A percentile compares a stretch with the other conserved stretches of the same genome.
phyloP scores from a whole-genome alignment of 2,329 filamentous ascomycete genomes.

The Coniella vitis region DNA sequence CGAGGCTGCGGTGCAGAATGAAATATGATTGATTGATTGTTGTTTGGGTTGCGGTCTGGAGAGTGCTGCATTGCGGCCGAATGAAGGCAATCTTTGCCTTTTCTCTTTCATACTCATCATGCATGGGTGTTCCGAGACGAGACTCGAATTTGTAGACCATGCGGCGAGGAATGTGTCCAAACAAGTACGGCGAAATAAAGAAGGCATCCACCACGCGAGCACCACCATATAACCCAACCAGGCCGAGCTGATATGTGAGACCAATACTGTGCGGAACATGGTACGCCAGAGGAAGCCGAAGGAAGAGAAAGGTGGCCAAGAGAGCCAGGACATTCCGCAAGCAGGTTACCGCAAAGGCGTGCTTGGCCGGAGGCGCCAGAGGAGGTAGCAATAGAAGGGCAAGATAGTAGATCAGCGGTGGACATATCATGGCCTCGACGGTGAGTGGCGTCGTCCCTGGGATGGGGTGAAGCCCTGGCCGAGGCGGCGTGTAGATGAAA shows the following conservation, averaged over 20 bases:
- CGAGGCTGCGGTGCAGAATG: conserved; percentile 17
- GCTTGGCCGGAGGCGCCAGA: conserved; percentile 28
- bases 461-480: conserved; percentile 32
- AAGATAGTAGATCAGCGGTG: conserved; percentile 35
- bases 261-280: conserved; percentile 36
- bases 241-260: conserved; percentile 36
- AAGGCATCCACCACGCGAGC: conserved; percentile 35
- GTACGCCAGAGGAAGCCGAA: conserved; percentile 33
- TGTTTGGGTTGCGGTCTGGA: background rate
- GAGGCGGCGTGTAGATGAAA: conserved; percentile 26
- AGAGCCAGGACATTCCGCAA: conserved; percentile 32
- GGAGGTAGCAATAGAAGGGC: conserved; percentile 34
- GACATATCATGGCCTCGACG: conserved; percentile 29
- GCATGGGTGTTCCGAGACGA: conserved; percentile 23
- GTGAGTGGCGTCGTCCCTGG: conserved; percentile 33
- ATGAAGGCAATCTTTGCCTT: background rate
- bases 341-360: conserved; percentile 22
- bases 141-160: conserved; percentile 32
- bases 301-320: conserved; percentile 31
- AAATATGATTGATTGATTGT: conserved; percentile 3
- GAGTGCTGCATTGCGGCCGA: too few relatives aligned
- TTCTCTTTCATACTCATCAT: conserved; percentile 13
- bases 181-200: conserved; percentile 34
- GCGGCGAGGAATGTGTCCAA: conserved; percentile 32
- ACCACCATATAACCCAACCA: conserved; percentile 35